Evolutionary conservation across 306 rosid species (phyloP), one percentile per base, ranked within the genome.

Genomic region (Quercus suber): DNA sequence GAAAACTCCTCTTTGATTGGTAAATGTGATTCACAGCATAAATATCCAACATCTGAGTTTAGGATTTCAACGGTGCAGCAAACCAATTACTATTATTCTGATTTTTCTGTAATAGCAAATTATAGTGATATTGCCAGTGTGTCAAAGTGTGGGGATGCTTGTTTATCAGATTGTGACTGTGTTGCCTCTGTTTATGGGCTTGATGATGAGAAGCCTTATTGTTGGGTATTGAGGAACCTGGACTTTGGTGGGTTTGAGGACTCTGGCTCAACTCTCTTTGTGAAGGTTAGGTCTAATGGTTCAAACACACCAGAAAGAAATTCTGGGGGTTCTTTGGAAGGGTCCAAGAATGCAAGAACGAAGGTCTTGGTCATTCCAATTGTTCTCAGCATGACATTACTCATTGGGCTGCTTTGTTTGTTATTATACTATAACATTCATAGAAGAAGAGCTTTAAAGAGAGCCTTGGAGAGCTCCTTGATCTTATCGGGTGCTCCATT

Each of bases 211-310:
- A 91, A 78, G 57, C 91, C 99, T 6, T 92, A 91, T 37, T 95
- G 98, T 70, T 95, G 99, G 99, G 74, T 92, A 15, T 76, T 91
- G 76, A 91, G 86, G 73, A 91, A 92, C 84, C 76, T 92, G 85
- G 92, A 90, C 81, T 95, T 89, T 63, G 99, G 99, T 11, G 99
- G 99, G 71, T 95, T 88, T 85, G 98, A 88, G 79, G 99, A 95
- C 58, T 83, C 98, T 6, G 87, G 92, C 9, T 85, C 99, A 5
- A 91, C 97, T 23, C 82, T 95, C 51, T 95, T 92, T 81, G 95
- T 95, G 80, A 95, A 92, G 86, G 82, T 89, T 1, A 77, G 84
- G 78, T 83, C 90, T 5, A 91, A 91, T 85, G 94, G 89, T 18
- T 82, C 89, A 19, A 73, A 57, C 80, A 73, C 76, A 43, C 80